A percentile compares a stretch with the other conserved stretches of the same genome.
These are phyloP conservation scores for Podila horticola DNA, from an alignment of 192 early-diverging fungal species.

Conservation along the genomic window DNA sequence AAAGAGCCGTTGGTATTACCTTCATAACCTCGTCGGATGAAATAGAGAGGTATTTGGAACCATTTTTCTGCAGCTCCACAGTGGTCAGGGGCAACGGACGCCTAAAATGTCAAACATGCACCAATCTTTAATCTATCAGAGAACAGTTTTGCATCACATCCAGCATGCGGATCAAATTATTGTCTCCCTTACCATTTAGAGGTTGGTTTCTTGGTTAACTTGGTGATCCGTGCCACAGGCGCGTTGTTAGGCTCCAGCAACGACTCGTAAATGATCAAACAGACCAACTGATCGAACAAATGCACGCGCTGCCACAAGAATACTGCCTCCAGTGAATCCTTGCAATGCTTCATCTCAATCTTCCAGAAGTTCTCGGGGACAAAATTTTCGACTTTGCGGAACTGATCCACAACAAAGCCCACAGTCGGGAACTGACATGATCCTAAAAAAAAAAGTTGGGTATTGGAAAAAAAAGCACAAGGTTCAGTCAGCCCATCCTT, in stretches of 20 bases:
- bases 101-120: conserved; percentile 51
- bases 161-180: not conserved
- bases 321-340: conserved; percentile 56
- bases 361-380: conserved; percentile 93
- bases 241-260: conserved; percentile 66
- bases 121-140: too few relatives aligned
- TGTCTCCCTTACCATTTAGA: conserved; percentile 75
- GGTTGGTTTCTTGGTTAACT: conserved; percentile 70
- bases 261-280: conserved; percentile 76
- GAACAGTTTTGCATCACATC: too few relatives aligned
- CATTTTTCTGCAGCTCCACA: conserved; percentile 91
- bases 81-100: conserved; percentile 94
- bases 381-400: conserved; percentile 78
- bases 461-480: not conserved
- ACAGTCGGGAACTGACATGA: conserved; percentile 97
- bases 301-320: conserved; percentile 83
- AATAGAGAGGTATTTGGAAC: conserved; percentile 74
- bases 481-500: not conserved
- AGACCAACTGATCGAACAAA: conserved; percentile 81
- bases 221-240: conserved; percentile 63
- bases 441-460: conserved; percentile 57
- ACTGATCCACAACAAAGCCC: conserved; percentile 95
- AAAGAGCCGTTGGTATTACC: conserved; percentile 37
- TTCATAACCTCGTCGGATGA: conserved; percentile 84
- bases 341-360: conserved; percentile 70